phyloP scores from a whole-genome alignment of 164 flowering plant species.

The Buxus sempervirens region DNA sequence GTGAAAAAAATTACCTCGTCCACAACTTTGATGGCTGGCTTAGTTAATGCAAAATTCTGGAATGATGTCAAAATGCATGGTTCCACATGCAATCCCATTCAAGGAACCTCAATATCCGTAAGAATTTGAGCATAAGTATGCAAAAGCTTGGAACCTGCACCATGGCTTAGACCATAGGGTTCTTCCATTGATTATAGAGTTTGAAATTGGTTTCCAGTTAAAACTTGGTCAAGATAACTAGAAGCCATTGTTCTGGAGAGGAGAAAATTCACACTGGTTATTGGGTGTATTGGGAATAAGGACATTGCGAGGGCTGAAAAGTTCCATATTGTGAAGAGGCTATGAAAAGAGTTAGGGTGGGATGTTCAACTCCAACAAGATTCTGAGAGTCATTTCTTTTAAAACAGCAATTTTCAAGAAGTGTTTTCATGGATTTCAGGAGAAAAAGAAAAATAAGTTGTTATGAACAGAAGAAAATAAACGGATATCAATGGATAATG shows the following conservation, averaged over 20 bases:
- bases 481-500: slow-evolving; percentile 25
- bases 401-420: slow-evolving; percentile 53
- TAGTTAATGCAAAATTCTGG: slow-evolving; percentile 33
- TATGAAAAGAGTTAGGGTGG: slow-evolving; percentile 50
- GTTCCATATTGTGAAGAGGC: too few relatives aligned
- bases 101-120: slow-evolving; percentile 44
- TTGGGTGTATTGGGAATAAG: slow-evolving; percentile 19
- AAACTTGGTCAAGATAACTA: slow-evolving; percentile 40
- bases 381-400: slow-evolving; percentile 44
- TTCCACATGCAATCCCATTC: slow-evolving; percentile 64
- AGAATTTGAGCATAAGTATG: background rate
- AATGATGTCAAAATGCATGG: slow-evolving; percentile 49
- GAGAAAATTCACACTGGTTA: slow-evolving; percentile 31
- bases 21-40: slow-evolving; percentile 36
- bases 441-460: slow-evolving; percentile 27
- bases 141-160: too few relatives aligned
- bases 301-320: too few relatives aligned
- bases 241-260: slow-evolving; percentile 37
- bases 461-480: slow-evolving; percentile 41
- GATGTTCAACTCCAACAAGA: slow-evolving; percentile 49
- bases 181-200: too few relatives aligned
- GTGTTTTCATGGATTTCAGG: slow-evolving; percentile 24
- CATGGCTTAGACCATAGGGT: too few relatives aligned
- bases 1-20: slow-evolving; percentile 47
- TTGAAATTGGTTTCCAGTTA: slow-evolving; percentile 40